A percentile compares a stretch with the other conserved stretches of the same genome.
Conservation (phyloP, 1,139 yeast genomes). For the Geotrichum carabidarum region DNA sequence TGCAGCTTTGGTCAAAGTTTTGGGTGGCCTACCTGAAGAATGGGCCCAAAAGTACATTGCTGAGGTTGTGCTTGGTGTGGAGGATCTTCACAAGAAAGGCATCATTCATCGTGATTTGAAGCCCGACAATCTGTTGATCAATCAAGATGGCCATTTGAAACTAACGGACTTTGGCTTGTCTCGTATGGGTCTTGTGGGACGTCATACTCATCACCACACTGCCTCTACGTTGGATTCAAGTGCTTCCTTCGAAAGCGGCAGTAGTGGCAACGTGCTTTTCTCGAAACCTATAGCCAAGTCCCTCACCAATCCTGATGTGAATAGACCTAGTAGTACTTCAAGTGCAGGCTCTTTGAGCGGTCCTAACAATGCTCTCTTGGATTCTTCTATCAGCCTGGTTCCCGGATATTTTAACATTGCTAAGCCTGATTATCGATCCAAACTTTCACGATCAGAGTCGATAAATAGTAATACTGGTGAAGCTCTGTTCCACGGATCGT, state of each 20-base stretch:
- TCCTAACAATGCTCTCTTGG: conserved; percentile 21
- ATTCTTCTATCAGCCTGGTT: conserved; percentile 31
- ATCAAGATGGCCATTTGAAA: conserved; percentile 79
- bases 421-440: conserved; percentile 7
- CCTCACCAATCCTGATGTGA: conserved; percentile 11
- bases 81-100: conserved; percentile 80
- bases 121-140: conserved; percentile 89
- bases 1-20: conserved; percentile 73
- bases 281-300: conserved; percentile 12
- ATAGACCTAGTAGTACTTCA: conserved; percentile 14
- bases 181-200: conserved; percentile 78
- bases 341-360: conserved; percentile 11
- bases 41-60: conserved; percentile 89
- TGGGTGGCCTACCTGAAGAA: conserved; percentile 71
- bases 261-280: conserved; percentile 3
- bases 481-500: conserved; percentile 18
- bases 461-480: conserved; percentile 18
- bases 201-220: conserved; percentile 53
- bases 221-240: conserved; percentile 33
- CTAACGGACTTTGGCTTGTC: conserved; percentile 93
- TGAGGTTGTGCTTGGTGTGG: conserved; percentile 85
- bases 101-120: conserved; percentile 92
- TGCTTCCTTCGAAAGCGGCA: conserved; percentile 1
- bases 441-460: conserved; percentile 16
- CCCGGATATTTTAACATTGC: conserved; percentile 32